Percentiles rank a stretch among this genome's conserved stretches.
These are phyloP conservation scores for Tagetes erecta DNA, from an alignment of 129 eudicot genomes.

Conservation along the genomic window DNA sequence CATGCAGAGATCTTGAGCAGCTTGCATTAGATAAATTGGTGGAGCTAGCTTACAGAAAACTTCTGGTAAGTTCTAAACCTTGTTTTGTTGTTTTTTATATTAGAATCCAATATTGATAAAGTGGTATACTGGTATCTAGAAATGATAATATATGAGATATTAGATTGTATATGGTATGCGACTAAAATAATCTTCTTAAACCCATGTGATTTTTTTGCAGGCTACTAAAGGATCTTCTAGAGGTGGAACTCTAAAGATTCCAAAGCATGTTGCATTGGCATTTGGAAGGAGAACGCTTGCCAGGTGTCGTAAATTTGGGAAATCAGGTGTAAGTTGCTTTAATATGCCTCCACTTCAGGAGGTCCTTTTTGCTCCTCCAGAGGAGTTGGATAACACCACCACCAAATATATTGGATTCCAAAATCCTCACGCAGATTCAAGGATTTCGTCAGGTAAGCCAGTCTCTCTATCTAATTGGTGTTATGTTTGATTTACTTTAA, in stretches of 20 bases:
- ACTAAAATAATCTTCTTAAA: not conserved
- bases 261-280: conserved; percentile 74
- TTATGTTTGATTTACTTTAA: not conserved
- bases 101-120: not conserved
- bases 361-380: conserved; percentile 57
- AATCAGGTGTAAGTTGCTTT: conserved; percentile 75
- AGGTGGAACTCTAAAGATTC: conserved; percentile 53
- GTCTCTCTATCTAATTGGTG: not conserved
- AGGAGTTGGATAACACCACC: conserved; percentile 46
- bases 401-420: conserved; percentile 43
- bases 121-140: not conserved
- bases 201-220: conserved; percentile 39
- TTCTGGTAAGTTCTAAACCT: conserved; percentile 51
- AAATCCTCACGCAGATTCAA: conserved; percentile 34
- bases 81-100: not conserved
- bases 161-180: not conserved
- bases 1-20: conserved; percentile 79
- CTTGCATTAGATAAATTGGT: conserved; percentile 77
- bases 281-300: conserved; percentile 75
- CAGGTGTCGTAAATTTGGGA: conserved; percentile 60
- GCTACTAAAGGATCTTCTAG: conserved; percentile 78
- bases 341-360: conserved; percentile 71
- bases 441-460: conserved; percentile 43
- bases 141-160: not conserved
- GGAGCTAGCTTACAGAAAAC: conserved; percentile 76